phyloP scores from a whole-genome alignment of 2,329 filamentous ascomycete genomes.

The Ascochyta fabae region DNA sequence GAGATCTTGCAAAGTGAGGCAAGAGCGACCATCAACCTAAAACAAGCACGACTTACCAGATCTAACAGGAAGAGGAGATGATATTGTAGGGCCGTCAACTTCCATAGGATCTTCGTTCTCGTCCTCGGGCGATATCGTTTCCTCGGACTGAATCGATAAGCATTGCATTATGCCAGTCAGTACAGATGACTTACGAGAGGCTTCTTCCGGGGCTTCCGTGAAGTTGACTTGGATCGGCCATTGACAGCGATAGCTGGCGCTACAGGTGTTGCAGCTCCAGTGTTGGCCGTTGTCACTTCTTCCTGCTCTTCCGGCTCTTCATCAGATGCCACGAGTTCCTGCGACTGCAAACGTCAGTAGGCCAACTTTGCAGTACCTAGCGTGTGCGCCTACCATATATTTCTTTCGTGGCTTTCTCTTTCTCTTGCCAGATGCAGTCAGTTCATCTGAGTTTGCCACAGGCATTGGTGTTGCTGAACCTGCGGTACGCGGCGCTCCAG shows the following conservation, averaged over 20 bases:
- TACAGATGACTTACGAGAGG: slow-evolving; percentile 32
- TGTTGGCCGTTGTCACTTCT: slow-evolving; percentile 12
- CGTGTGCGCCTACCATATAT: slow-evolving; percentile 30
- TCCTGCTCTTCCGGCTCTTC: slow-evolving; percentile 29
- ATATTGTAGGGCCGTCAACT: slow-evolving; percentile 25
- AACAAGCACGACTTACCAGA: slow-evolving; percentile 32
- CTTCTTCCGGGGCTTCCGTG: slow-evolving; percentile 38
- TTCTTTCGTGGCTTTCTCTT: slow-evolving; percentile 39
- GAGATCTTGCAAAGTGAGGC: neutral
- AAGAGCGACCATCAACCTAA: neutral
- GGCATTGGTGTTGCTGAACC: slow-evolving; percentile 26
- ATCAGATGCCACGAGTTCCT: slow-evolving; percentile 41
- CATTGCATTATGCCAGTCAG: slow-evolving; percentile 4
- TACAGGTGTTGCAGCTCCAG: slow-evolving; percentile 19
- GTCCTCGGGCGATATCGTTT: slow-evolving; percentile 40
- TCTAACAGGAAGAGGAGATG: slow-evolving; percentile 32
- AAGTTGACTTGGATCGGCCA: slow-evolving; percentile 34
- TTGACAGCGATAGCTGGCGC: slow-evolving; percentile 23
- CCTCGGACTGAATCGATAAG: slow-evolving; percentile 31
- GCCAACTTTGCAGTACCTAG: neutral
- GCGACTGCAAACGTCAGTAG: slow-evolving; percentile 32
- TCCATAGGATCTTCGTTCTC: slow-evolving; percentile 35
- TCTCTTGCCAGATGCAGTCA: slow-evolving; percentile 35
- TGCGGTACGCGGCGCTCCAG: slow-evolving; percentile 22
- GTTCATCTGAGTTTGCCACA: slow-evolving; percentile 27